Conservation (phyloP, 495 filamentous ascomycete species). For the Hypoxylon trugodes region DNA sequence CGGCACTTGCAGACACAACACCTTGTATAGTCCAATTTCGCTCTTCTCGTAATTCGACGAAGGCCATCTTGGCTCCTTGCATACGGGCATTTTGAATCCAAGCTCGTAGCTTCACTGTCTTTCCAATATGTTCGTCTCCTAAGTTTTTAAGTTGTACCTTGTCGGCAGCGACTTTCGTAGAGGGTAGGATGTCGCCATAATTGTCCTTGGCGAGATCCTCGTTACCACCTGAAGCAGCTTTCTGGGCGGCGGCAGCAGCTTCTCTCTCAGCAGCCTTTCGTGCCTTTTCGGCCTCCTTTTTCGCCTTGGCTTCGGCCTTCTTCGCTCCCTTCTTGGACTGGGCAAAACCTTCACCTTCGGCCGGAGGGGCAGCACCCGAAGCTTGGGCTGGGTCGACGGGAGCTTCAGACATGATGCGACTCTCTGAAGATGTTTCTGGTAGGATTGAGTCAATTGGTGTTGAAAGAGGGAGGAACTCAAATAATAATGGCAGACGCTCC, state of each 20-base stretch:
- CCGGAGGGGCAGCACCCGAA: slow-evolving; percentile 34
- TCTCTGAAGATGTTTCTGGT: background rate
- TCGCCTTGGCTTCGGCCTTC: slow-evolving; percentile 64
- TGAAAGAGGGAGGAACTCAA: background rate
- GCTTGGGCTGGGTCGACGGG: slow-evolving; percentile 34
- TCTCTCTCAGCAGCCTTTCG: slow-evolving; percentile 59
- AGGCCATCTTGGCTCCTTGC: slow-evolving; percentile 90
- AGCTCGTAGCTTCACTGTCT: slow-evolving; percentile 80
- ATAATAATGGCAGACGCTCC: background rate
- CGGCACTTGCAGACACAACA: slow-evolving; percentile 65
- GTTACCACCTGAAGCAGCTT: slow-evolving; percentile 60
- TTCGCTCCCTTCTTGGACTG: slow-evolving; percentile 65
- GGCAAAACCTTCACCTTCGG: slow-evolving; percentile 27
- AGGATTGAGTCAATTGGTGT: background rate
- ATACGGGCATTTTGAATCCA: slow-evolving; percentile 87
- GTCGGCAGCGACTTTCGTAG: slow-evolving; percentile 46
- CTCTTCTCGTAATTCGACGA: slow-evolving; percentile 88
- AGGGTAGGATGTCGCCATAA: slow-evolving; percentile 63
- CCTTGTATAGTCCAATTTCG: slow-evolving; percentile 81
- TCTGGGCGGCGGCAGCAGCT: slow-evolving; percentile 50
- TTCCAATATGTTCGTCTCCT: slow-evolving; percentile 68
- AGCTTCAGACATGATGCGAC: slow-evolving; percentile 30
- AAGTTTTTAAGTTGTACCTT: slow-evolving; percentile 63
- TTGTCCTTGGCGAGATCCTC: slow-evolving; percentile 76
- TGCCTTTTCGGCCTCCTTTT: slow-evolving; percentile 59